Conservation (phyloP, 805 yeast genomes). For the Brettanomyces sp. region DNA sequence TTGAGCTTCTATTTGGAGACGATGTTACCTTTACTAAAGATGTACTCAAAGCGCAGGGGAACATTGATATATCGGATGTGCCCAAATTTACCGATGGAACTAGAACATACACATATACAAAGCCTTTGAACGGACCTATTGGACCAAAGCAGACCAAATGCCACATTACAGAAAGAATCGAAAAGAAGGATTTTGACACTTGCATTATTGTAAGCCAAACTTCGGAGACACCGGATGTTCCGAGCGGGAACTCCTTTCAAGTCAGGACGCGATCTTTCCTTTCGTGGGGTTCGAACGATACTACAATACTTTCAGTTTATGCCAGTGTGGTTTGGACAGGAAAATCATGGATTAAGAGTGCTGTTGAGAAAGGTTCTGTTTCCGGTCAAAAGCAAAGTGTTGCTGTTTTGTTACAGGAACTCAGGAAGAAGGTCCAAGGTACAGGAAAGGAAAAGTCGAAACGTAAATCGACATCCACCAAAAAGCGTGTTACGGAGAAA, state of each 20-base stretch:
- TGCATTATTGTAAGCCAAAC: slow-evolving; percentile 42
- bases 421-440: slow-evolving; percentile 29
- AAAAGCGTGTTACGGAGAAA: background rate
- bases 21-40: slow-evolving; percentile 35
- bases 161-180: slow-evolving; percentile 49
- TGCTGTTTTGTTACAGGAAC: slow-evolving; percentile 35
- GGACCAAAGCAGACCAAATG: slow-evolving; percentile 75
- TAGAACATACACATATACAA: slow-evolving; percentile 48
- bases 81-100: slow-evolving; percentile 26
- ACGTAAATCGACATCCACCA: background rate
- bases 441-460: slow-evolving; percentile 3
- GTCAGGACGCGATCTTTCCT: slow-evolving; percentile 50
- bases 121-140: slow-evolving; percentile 58
- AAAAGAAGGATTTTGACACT: slow-evolving; percentile 39
- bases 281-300: slow-evolving; percentile 54
- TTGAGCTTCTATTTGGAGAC: slow-evolving; percentile 51
- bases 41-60: slow-evolving; percentile 51
- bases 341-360: slow-evolving; percentile 69
- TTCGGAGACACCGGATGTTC: slow-evolving; percentile 75
- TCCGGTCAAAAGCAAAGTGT: slow-evolving; percentile 63
- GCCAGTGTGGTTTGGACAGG: slow-evolving; percentile 63
- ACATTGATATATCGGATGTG: slow-evolving; percentile 46
- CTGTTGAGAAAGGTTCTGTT: slow-evolving; percentile 65
- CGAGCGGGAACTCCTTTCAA: slow-evolving; percentile 61
- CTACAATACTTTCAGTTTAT: slow-evolving; percentile 42